Percentiles rank a stretch among this genome's conserved stretches.
Conservation (phyloP, 352 stramenopile species). For the Pythium chondricola region DNA sequence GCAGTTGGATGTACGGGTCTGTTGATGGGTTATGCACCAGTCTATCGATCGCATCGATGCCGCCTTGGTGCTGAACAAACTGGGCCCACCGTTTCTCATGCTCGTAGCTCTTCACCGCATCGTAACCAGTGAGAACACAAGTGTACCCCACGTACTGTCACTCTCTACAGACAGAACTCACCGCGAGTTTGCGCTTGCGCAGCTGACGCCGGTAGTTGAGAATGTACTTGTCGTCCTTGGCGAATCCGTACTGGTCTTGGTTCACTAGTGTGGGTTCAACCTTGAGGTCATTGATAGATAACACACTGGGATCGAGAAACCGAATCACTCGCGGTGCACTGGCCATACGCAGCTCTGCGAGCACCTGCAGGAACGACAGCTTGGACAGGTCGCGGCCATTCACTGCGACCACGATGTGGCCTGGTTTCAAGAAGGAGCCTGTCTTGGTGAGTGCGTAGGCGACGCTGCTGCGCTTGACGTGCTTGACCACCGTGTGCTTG, state of each 20-base stretch:
- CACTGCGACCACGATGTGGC: slow-evolving; percentile 42
- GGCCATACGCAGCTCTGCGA: slow-evolving; percentile 22
- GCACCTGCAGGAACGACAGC: slow-evolving; percentile 28
- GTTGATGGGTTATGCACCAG: slow-evolving; percentile 17
- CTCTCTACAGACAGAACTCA: slow-evolving; percentile 5
- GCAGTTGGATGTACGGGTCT: background rate
- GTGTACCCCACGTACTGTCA: background rate
- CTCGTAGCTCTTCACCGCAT: slow-evolving; percentile 25
- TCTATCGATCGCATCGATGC: slow-evolving; percentile 28
- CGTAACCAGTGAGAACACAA: background rate
- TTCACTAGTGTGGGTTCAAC: slow-evolving; percentile 34
- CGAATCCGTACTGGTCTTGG: slow-evolving; percentile 52
- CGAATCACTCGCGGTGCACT: slow-evolving; percentile 29
- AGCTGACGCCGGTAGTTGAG: slow-evolving; percentile 34
- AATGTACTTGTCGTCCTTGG: slow-evolving; percentile 54
- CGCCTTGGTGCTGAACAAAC: slow-evolving; percentile 32
- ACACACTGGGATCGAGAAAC: slow-evolving; percentile 36
- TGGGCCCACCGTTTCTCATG: slow-evolving; percentile 35
- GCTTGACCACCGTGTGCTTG: slow-evolving; percentile 37
- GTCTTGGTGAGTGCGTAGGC: slow-evolving; percentile 23
- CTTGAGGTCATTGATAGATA: slow-evolving; percentile 25
- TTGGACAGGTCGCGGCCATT: slow-evolving; percentile 34
- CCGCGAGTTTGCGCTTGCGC: slow-evolving; percentile 29
- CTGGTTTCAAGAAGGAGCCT: slow-evolving; percentile 18
- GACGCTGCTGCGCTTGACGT: slow-evolving; percentile 24